Conservation (phyloP, 192 early-diverging fungal genomes). For the Podila clonocystis region DNA sequence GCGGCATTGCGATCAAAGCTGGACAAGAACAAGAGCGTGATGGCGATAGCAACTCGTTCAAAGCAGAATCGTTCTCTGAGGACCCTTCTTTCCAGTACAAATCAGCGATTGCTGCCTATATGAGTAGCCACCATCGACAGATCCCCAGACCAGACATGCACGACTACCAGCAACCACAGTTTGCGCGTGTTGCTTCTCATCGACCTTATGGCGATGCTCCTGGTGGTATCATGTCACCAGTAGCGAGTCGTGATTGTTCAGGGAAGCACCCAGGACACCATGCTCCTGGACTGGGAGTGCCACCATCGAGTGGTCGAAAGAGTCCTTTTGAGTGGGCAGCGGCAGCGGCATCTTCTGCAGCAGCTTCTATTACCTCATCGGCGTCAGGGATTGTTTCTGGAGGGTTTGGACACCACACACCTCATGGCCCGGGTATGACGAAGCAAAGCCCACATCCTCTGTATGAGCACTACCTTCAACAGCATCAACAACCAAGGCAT, state of each 20-base stretch:
- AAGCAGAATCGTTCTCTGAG: constrained; percentile 40
- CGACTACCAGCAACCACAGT: constrained; percentile 2
- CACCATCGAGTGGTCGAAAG: constrained; percentile 25
- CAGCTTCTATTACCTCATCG: constrained; percentile 26
- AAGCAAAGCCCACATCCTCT: constrained; percentile 10
- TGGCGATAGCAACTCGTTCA: constrained; percentile 18
- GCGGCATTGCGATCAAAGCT: not conserved
- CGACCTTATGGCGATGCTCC: not conserved
- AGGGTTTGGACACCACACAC: constrained; percentile 22
- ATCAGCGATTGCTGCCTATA: constrained; percentile 5
- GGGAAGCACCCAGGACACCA: not conserved
- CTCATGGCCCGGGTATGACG: not conserved
- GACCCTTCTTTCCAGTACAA: constrained; percentile 32
- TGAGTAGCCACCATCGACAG: not conserved
- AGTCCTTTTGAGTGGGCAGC: constrained; percentile 51
- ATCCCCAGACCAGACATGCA: not conserved
- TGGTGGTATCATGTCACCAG: not conserved
- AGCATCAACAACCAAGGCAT: constrained; percentile 7
- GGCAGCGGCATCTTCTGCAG: constrained; percentile 15
- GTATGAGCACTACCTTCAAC: constrained; percentile 3
- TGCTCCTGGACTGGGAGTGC: not conserved
- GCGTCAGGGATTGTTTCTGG: constrained; percentile 40
- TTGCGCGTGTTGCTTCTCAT: not conserved
- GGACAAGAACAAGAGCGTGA: not conserved
- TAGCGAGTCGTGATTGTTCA: not conserved